Conservation (phyloP, 2,329 filamentous ascomycete genomes). For the Cryphonectria carpinicola region DNA sequence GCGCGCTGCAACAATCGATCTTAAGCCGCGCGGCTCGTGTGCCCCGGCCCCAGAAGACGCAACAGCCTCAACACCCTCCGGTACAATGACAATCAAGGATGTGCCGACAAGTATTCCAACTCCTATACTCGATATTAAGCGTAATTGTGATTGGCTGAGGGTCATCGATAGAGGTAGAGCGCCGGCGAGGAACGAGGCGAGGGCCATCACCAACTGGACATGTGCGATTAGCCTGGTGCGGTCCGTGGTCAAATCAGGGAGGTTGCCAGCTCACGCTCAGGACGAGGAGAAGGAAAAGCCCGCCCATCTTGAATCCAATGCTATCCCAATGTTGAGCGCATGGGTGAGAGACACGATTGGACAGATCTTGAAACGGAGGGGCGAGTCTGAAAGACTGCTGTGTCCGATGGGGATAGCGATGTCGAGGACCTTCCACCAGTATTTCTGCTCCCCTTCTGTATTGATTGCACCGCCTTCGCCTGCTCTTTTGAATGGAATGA, state of each 20-base stretch:
- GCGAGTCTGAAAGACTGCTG: background rate
- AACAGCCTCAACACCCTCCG: constrained; percentile 91
- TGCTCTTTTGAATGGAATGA: background rate
- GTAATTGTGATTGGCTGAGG: constrained; percentile 82
- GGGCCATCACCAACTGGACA: constrained; percentile 41
- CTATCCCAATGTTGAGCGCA: constrained; percentile 15
- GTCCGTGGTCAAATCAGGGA: constrained; percentile 11
- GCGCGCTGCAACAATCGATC: constrained; percentile 24
- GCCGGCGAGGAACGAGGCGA: constrained; percentile 83
- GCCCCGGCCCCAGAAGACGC: constrained; percentile 58
- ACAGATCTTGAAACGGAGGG: background rate
- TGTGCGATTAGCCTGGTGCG: constrained; percentile 31
- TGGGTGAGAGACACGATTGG: constrained; percentile 15
- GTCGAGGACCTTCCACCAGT: constrained; percentile 2
- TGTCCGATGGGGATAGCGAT: background rate
- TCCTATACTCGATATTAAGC: constrained; percentile 88
- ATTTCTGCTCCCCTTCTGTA: constrained; percentile 5
- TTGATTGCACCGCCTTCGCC: background rate
- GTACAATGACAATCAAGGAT: constrained; percentile 95
- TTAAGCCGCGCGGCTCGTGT: constrained; percentile 41
- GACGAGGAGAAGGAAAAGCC: constrained; percentile 41
- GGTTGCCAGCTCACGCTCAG: constrained; percentile 37
- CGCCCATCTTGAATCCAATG: constrained; percentile 33
- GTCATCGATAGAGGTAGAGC: constrained; percentile 87
- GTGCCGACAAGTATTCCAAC: constrained; percentile 95